phyloP scores from a whole-genome alignment of 345 rosid species.

The Lenwebbia sp. region DNA sequence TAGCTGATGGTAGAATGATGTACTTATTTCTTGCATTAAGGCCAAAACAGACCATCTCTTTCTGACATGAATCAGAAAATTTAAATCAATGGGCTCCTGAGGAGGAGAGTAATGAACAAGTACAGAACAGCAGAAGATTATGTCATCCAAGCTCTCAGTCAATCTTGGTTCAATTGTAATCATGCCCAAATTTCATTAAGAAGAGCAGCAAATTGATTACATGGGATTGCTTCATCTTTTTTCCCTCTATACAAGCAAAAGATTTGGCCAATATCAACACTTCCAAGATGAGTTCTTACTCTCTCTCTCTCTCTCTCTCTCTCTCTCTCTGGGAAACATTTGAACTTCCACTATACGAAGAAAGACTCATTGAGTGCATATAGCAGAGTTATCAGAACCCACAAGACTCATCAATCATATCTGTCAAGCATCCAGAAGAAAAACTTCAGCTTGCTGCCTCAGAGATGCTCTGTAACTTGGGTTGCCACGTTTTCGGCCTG shows the following conservation, averaged over 20 bases:
- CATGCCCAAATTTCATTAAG: background rate
- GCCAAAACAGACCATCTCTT: background rate
- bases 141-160: background rate
- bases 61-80: background rate
- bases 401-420: background rate
- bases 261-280: background rate
- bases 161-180: background rate
- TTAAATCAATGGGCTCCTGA: background rate
- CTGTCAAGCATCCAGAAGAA: background rate
- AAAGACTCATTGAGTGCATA: background rate
- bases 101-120: background rate
- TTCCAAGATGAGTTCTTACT: background rate
- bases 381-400: background rate
- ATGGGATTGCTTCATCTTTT: background rate
- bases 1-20: background rate
- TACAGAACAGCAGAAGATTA: background rate
- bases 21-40: background rate
- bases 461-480: slow-evolving; percentile 80
- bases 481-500: slow-evolving; percentile 80
- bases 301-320: background rate
- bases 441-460: slow-evolving; percentile 47
- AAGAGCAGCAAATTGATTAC: background rate
- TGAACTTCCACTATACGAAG: background rate
- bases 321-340: background rate
- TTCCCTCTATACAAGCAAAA: background rate